These are phyloP conservation scores for Fusarium tricinctum DNA, from an alignment of 2,329 filamentous ascomycete species.

Conservation along the genomic window DNA sequence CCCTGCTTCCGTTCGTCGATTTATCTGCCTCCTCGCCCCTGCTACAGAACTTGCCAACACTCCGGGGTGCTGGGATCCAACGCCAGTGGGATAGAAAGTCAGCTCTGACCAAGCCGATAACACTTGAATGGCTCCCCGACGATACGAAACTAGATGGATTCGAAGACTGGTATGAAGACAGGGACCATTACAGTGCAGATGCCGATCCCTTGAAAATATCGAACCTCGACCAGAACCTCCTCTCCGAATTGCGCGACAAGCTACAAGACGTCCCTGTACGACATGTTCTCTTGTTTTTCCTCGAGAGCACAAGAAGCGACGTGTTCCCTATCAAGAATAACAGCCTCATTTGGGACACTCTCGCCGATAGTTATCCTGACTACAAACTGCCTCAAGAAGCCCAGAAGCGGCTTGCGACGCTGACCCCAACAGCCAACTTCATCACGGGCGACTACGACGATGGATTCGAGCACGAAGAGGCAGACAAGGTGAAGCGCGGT, in stretches of 20 bases:
- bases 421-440: conserved; percentile 54
- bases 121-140: conserved; percentile 49
- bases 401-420: conserved; percentile 43
- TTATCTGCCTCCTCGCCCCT: conserved; percentile 43
- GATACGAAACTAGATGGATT: conserved; percentile 40
- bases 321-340: conserved; percentile 61
- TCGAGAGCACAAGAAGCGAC: conserved; percentile 62
- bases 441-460: conserved; percentile 56
- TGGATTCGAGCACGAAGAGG: conserved; percentile 48
- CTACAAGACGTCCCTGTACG: conserved; percentile 55
- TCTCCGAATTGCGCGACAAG: conserved; percentile 45
- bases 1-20: conserved; percentile 54
- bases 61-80: conserved; percentile 42
- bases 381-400: conserved; percentile 53
- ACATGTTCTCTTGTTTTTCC: conserved; percentile 60
- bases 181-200: conserved; percentile 55
- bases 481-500: conserved; percentile 48
- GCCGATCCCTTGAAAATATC: conserved; percentile 58
- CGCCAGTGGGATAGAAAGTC: conserved; percentile 50
- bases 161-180: conserved; percentile 50
- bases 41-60: background rate
- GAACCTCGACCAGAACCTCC: conserved; percentile 54
- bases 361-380: conserved; percentile 40
- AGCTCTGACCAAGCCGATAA: conserved; percentile 44
- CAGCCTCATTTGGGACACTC: conserved; percentile 55